Percentiles rank a stretch among this genome's conserved stretches.
Evolutionary conservation across 169 alveolate species (phyloP).

Genomic region (Eimeria necatrix): DNA sequence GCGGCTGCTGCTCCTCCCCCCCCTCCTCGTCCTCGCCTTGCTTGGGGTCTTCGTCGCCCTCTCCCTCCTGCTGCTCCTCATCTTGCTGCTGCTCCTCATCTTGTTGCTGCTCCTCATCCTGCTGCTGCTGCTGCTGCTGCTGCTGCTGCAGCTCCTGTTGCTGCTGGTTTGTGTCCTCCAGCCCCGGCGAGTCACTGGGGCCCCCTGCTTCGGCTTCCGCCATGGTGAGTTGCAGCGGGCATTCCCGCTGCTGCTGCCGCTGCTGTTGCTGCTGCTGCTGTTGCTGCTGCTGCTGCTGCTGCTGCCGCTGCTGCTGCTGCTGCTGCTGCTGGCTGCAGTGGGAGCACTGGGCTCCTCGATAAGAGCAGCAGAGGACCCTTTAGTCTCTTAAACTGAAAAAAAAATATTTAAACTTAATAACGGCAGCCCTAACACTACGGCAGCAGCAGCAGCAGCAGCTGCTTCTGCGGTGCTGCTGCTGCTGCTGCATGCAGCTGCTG

Average conservation of each 20-base stretch:
- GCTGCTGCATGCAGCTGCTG: constrained; percentile 26
- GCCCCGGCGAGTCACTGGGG: not conserved
- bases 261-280: not conserved
- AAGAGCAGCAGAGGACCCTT: not conserved
- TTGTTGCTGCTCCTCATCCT: not conserved
- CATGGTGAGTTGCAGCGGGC: constrained; percentile 55
- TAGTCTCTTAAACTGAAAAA: not conserved
- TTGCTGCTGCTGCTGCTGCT: constrained; percentile 27
- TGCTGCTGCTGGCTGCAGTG: too few relatives aligned
- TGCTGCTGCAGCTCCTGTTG: not conserved
- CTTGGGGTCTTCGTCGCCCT: not conserved
- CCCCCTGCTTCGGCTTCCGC: constrained; percentile 24
- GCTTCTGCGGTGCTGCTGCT: constrained; percentile 12
- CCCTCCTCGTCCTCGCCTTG: not conserved
- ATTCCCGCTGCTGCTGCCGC: constrained; percentile 27
- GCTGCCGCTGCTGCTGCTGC: constrained; percentile 4
- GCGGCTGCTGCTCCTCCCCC: constrained; percentile 25
- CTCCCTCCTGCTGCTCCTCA: not conserved
- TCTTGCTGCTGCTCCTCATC: constrained; percentile 15
- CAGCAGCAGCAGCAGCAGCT: not conserved
- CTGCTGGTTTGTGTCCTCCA: not conserved
- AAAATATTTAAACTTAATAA: not conserved
- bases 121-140: constrained; percentile 60
- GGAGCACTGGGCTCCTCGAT: not conserved
- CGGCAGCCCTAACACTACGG: constrained; percentile 18